phyloP scores from a whole-genome alignment of 441 rosid genomes.

The Syzygium malaccense region DNA sequence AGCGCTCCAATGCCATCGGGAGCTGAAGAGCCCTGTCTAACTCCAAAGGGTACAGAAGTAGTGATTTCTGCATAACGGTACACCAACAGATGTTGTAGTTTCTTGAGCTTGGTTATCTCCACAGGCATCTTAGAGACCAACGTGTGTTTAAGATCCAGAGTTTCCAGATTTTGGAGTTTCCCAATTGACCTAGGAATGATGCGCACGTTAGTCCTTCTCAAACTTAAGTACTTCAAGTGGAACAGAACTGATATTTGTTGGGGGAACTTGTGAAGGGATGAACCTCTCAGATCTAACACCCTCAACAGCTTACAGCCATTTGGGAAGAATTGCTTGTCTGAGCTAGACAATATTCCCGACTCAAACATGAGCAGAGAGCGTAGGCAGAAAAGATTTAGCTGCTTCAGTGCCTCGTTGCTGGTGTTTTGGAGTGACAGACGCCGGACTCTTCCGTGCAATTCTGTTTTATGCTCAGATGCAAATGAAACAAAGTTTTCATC shows the following conservation, averaged over 20 bases:
- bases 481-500: not conserved
- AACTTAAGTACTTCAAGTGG: not conserved
- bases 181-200: not conserved
- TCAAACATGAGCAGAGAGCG: not conserved
- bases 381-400: not conserved
- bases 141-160: not conserved
- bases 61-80: not conserved
- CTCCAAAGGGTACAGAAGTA: not conserved
- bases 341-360: rapidly evolving
- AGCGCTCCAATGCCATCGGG: not conserved
- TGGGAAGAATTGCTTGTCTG: not conserved
- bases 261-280: not conserved
- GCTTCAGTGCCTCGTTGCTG: rapidly evolving
- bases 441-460: rapidly evolving
- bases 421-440: not conserved
- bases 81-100: not conserved
- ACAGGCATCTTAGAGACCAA: not conserved
- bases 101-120: not conserved
- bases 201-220: not conserved
- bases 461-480: not conserved
- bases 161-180: not conserved
- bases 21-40: too few relatives aligned
- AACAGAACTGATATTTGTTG: not conserved
- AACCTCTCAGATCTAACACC: not conserved
- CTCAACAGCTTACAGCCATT: not conserved